Evolutionary conservation across 2,329 filamentous ascomycete genomes (phyloP), one percentile per base, ranked within the genome.

Genomic region (Niveomyces coronatus): DNA sequence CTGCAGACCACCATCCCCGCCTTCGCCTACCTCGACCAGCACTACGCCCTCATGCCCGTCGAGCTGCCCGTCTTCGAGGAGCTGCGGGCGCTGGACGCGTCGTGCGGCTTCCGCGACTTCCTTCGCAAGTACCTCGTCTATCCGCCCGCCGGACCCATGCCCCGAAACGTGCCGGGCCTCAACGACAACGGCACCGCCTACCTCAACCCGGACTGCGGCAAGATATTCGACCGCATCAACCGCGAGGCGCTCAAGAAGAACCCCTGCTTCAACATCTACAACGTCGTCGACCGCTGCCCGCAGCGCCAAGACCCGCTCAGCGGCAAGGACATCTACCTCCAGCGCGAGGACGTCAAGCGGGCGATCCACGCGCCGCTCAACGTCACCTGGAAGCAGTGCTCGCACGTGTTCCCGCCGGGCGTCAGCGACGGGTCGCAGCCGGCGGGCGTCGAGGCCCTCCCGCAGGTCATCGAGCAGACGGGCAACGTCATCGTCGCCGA

Each of bases 201-300:
- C 0, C 49, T 49, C 24, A 60, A 60, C 0, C 51, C 59, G 0
- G 68, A 64, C 4, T 88, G 83, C 53, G 63, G 66, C 35, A 50
- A 14, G 3, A 22, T 85, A 15, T 82, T 70, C 49, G 55, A 68
- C 41, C 61, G 70, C 16, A 70, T 84, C 20, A 63, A 62, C 48
- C 47, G 64, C 0, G 79, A 75, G 20, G 69, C 70, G 7, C 44
- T 64, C 4, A 51, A 62, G 1, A 57, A 74, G 23, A 91, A 91
- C 60, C 85, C 85, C 0, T 91, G 85, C 63, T 93, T 82, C 60
- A 76, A 86, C 54, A 63, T 84, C 9, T 91, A 89, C 59, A 74
- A 82, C 35, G 71, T 89, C 11, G 74, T 74, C 3, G 77, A 75
- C 4, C 82, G 77, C 10, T 91, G 85, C 53, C 85, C 85, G 0